A percentile compares a stretch with the other conserved stretches of the same genome.
Evolutionary conservation across 768 basidiomycete species (phyloP).

Genomic region (Hygrophorus pudorinus): DNA sequence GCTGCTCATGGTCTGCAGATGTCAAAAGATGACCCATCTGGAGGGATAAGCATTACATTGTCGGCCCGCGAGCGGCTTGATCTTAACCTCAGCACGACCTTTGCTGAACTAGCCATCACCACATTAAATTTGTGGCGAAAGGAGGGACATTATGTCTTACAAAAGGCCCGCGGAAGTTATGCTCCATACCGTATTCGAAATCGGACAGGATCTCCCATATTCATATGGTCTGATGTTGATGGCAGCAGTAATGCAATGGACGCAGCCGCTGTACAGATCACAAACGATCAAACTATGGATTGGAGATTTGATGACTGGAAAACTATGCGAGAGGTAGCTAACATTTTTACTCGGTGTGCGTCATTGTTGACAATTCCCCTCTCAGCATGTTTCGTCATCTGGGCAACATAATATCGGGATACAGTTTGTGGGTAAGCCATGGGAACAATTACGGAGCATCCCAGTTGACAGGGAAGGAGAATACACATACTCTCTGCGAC

Average conservation of each 20-base stretch:
- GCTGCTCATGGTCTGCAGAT: slow-evolving; percentile 27
- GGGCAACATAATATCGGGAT: slow-evolving; percentile 81
- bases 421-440: slow-evolving; percentile 74
- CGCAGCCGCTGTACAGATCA: slow-evolving; percentile 45
- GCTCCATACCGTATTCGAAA: slow-evolving; percentile 93
- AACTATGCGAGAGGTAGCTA: slow-evolving; percentile 76
- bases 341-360: background rate
- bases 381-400: slow-evolving; percentile 51
- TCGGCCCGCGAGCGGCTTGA: slow-evolving; percentile 79
- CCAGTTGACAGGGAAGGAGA: slow-evolving; percentile 94
- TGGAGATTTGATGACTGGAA: slow-evolving; percentile 99
- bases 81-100: slow-evolving; percentile 83
- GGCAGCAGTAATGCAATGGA: slow-evolving; percentile 37
- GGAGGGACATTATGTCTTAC: slow-evolving; percentile 61
- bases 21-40: slow-evolving; percentile 36
- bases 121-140: slow-evolving; percentile 64
- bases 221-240: slow-evolving; percentile 79
- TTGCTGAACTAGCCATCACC: slow-evolving; percentile 76
- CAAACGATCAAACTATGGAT: slow-evolving; percentile 69
- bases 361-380: slow-evolving; percentile 1
- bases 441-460: slow-evolving; percentile 83
- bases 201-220: slow-evolving; percentile 76
- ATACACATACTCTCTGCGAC: slow-evolving; percentile 78
- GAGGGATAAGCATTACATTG: slow-evolving; percentile 49
- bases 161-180: slow-evolving; percentile 76